phyloP scores from a whole-genome alignment of 768 basidiomycete genomes.

The Tricholoma terreum region DNA sequence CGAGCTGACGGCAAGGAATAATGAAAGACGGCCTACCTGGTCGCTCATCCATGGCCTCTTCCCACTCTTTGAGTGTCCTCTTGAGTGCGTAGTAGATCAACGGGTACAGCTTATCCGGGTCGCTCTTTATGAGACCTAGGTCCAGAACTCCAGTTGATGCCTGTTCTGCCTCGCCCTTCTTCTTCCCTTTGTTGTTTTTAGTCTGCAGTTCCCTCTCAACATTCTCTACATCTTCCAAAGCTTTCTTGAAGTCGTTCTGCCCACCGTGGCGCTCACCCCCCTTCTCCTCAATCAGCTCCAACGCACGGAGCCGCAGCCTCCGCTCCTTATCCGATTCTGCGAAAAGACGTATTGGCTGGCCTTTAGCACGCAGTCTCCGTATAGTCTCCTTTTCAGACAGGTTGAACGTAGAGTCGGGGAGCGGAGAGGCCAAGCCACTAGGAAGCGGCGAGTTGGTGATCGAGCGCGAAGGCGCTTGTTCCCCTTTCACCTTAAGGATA shows the following conservation, averaged over 20 bases:
- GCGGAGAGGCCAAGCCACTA: slow-evolving; percentile 36
- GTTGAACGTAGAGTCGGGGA: slow-evolving; percentile 66
- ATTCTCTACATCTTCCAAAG: slow-evolving; percentile 82
- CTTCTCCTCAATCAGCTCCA: slow-evolving; percentile 94
- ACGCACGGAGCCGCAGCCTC: slow-evolving; percentile 80
- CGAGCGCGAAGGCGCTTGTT: slow-evolving; percentile 41
- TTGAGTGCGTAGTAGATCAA: slow-evolving; percentile 96
- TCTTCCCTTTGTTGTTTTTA: slow-evolving; percentile 57
- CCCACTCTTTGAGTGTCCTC: slow-evolving; percentile 93
- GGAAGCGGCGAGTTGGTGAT: slow-evolving; percentile 41
- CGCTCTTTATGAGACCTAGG: slow-evolving; percentile 76
- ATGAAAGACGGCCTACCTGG: slow-evolving; percentile 55
- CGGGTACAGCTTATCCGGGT: slow-evolving; percentile 94
- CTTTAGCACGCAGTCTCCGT: slow-evolving; percentile 83
- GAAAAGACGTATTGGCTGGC: slow-evolving; percentile 92
- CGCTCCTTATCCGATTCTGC: slow-evolving; percentile 95
- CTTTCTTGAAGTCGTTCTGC: slow-evolving; percentile 94
- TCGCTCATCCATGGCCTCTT: slow-evolving; percentile 88
- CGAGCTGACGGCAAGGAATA: neutral
- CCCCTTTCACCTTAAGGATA: slow-evolving; percentile 39
- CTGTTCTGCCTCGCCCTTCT: slow-evolving; percentile 61
- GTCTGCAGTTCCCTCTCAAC: slow-evolving; percentile 64
- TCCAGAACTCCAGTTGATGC: slow-evolving; percentile 65
- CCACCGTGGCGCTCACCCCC: slow-evolving; percentile 76
- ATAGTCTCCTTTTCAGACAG: slow-evolving; percentile 92